These are phyloP conservation scores for Trapa incisa DNA, from an alignment of 345 rosid species.

Conservation along the genomic window DNA sequence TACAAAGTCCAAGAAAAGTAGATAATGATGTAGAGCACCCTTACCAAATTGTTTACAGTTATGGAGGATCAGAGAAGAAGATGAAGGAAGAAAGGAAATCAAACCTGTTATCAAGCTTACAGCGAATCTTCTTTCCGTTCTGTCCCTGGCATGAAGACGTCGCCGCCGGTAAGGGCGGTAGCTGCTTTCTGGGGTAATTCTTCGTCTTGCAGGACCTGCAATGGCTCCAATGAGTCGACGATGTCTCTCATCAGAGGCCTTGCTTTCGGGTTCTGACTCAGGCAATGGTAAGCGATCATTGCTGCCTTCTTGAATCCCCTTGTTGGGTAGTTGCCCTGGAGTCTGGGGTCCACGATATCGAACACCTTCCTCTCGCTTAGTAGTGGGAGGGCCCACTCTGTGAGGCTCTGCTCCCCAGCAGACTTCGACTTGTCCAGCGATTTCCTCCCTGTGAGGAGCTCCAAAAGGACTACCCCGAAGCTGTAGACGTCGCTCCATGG, in stretches of 20 bases:
- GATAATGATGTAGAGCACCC: neutral
- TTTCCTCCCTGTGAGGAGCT: slow-evolving; percentile 72
- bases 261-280: slow-evolving; percentile 83
- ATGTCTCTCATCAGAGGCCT: slow-evolving; percentile 97
- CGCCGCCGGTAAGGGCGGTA: slow-evolving; percentile 30
- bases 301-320: slow-evolving; percentile 84
- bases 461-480: slow-evolving; percentile 72
- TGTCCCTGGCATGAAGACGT: slow-evolving; percentile 26
- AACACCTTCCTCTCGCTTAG: slow-evolving; percentile 73
- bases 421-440: slow-evolving; percentile 77
- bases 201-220: slow-evolving; percentile 40
- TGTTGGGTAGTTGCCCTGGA: slow-evolving; percentile 56
- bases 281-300: slow-evolving; percentile 89
- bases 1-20: neutral
- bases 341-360: slow-evolving; percentile 63
- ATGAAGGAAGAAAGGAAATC: slow-evolving; percentile 6
- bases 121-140: slow-evolving; percentile 19
- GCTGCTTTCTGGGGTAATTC: slow-evolving; percentile 16
- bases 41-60: slow-evolving; percentile 5
- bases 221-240: slow-evolving; percentile 86
- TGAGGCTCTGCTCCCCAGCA: slow-evolving; percentile 67
- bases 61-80: neutral
- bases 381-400: slow-evolving; percentile 86
- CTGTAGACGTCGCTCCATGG: slow-evolving; percentile 88
- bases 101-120: slow-evolving; percentile 8